Evolutionary conservation across 139 green algal genomes (phyloP).

Genomic region (Mesotaenium endlicherianum): DNA sequence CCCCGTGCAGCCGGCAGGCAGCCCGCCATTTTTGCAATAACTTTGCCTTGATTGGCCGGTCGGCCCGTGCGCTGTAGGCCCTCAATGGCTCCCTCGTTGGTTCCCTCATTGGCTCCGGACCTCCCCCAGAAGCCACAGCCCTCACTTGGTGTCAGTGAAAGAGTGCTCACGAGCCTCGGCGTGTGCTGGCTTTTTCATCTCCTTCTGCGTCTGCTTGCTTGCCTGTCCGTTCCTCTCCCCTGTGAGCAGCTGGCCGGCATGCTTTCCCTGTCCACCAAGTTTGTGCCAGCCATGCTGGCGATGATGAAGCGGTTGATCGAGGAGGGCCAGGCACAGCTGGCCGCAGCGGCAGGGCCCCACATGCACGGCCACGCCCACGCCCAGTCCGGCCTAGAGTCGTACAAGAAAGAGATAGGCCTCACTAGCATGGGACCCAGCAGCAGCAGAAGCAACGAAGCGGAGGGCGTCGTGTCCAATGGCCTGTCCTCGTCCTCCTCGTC

Average conservation of each 20-base stretch:
- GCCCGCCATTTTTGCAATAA: conserved; percentile 3
- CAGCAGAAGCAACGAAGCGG: no score
- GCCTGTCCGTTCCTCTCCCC: no score
- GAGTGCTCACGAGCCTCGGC: neutral
- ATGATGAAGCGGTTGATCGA: conserved; percentile 28
- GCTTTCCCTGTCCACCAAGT: conserved; percentile 25
- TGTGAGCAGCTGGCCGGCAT: conserved; percentile 33
- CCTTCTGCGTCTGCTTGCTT: neutral
- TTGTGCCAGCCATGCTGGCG: conserved; percentile 23
- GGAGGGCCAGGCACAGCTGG: conserved; percentile 18
- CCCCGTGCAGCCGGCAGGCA: neutral
- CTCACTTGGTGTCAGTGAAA: neutral
- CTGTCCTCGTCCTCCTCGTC: no score
- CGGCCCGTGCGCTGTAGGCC: neutral
- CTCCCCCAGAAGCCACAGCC: neutral
- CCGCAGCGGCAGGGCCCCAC: no score
- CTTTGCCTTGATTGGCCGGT: neutral
- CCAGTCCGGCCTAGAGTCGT: no score
- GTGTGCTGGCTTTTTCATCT: neutral
- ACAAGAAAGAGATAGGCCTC: no score
- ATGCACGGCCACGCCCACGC: no score
- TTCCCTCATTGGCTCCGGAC: neutral
- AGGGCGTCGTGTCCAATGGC: no score
- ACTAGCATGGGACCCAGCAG: no score
- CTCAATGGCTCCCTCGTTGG: neutral